A percentile compares a stretch with the other conserved stretches of the same genome.
phyloP scores from a whole-genome alignment of 1,284 basidiomycete species.

The Trametes hirsuta region DNA sequence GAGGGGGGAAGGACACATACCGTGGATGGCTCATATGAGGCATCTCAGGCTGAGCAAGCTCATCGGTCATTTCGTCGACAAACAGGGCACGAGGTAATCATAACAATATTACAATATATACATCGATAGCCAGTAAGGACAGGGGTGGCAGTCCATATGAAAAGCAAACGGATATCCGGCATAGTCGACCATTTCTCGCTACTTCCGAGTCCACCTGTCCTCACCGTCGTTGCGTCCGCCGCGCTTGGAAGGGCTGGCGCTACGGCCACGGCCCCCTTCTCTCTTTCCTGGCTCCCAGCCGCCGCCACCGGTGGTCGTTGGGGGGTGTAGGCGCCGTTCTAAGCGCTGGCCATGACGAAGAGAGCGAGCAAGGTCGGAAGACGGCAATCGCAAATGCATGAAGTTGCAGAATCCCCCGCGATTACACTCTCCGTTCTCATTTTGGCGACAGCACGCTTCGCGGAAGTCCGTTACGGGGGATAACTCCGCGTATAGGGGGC shows the following conservation, averaged over 20 bases:
- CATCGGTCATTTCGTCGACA: neutral
- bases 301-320: constrained; percentile 61
- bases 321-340: constrained; percentile 76
- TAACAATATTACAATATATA: constrained; percentile 10
- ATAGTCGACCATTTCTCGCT: neutral
- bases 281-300: constrained; percentile 81
- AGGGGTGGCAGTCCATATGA: neutral
- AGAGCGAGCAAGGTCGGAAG: constrained; percentile 78
- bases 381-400: constrained; percentile 93
- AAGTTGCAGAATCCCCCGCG: constrained; percentile 99
- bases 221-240: constrained; percentile 64
- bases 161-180: neutral
- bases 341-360: constrained; percentile 83
- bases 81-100: neutral
- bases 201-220: constrained; percentile 64
- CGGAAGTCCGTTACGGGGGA: constrained; percentile 99
- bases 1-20: constrained; percentile 46
- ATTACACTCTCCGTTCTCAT: constrained; percentile 96
- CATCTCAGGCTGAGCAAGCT: too few species aligned
- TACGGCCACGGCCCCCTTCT: constrained; percentile 64
- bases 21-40: constrained; percentile 67
- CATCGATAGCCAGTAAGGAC: neutral
- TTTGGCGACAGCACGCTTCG: constrained; percentile 98
- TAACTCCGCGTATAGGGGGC: constrained; percentile 97
- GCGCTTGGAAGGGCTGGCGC: constrained; percentile 69